Conservation (phyloP, 108 stramenopile genomes). For the Chaetoceros tenuissimus region DNA sequence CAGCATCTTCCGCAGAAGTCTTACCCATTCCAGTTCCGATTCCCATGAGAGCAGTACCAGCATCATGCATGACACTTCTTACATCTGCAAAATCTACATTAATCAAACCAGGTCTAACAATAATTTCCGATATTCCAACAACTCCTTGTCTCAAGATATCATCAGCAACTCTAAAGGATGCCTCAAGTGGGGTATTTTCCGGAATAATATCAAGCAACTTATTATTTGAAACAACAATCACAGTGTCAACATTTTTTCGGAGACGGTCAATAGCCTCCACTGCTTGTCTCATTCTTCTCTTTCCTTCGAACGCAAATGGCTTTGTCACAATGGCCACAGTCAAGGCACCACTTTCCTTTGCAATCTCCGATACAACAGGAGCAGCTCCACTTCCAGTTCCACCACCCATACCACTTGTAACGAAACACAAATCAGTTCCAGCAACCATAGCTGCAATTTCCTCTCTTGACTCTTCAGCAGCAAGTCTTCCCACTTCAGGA, state of each 20-base stretch:
- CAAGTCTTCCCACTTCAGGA: slow-evolving; percentile 48
- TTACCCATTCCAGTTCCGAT: slow-evolving; percentile 79
- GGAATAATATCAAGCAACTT: slow-evolving; percentile 88
- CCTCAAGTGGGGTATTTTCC: slow-evolving; percentile 84
- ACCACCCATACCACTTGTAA: slow-evolving; percentile 85
- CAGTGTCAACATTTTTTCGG: slow-evolving; percentile 78
- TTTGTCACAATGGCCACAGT: slow-evolving; percentile 84
- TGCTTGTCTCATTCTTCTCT: slow-evolving; percentile 80
- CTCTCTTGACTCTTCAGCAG: slow-evolving; percentile 72
- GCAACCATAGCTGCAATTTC: slow-evolving; percentile 63
- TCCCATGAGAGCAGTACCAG: slow-evolving; percentile 89
- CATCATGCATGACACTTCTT: slow-evolving; percentile 84
- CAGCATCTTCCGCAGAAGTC: slow-evolving; percentile 84
- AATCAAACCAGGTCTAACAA: slow-evolving; percentile 83
- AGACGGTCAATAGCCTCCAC: slow-evolving; percentile 65
- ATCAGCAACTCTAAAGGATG: slow-evolving; percentile 85
- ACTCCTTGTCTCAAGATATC: slow-evolving; percentile 90
- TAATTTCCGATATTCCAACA: slow-evolving; percentile 89
- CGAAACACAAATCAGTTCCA: slow-evolving; percentile 83
- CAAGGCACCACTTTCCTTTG: slow-evolving; percentile 68
- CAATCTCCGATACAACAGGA: slow-evolving; percentile 68
- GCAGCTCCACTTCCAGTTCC: slow-evolving; percentile 86
- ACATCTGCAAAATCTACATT: slow-evolving; percentile 95
- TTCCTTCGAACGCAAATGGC: slow-evolving; percentile 90
- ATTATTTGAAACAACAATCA: slow-evolving; percentile 90